Evolutionary conservation across 1,284 basidiomycete species (phyloP).

Genomic region (Amylostereum chailletii): DNA sequence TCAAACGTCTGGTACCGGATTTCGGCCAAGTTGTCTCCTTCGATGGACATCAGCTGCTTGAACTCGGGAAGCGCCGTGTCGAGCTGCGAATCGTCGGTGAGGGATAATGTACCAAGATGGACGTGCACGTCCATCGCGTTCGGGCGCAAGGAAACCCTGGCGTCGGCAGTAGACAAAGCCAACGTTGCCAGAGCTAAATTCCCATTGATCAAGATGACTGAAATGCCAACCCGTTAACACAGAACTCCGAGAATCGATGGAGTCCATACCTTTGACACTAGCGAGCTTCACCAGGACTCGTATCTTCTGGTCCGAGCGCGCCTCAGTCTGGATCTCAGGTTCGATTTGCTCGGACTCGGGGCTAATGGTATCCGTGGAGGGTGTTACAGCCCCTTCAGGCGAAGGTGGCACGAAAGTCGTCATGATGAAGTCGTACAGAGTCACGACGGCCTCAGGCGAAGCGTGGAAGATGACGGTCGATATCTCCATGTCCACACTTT

Average conservation of each 20-base stretch:
- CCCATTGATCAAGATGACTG: slow-evolving; percentile 83
- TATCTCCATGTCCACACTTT: slow-evolving; percentile 82
- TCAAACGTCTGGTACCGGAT: slow-evolving; percentile 95
- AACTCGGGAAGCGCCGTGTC: slow-evolving; percentile 59
- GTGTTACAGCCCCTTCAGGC: slow-evolving; percentile 9
- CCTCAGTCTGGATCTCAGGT: slow-evolving; percentile 5
- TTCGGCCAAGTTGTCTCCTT: slow-evolving; percentile 92
- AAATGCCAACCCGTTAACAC: slow-evolving; percentile 5
- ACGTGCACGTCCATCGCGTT: slow-evolving; percentile 78
- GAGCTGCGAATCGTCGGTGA: slow-evolving; percentile 71
- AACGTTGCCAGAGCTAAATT: slow-evolving; percentile 74
- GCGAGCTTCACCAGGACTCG: slow-evolving; percentile 82
- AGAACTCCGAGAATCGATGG: background rate
- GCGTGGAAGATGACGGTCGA: slow-evolving; percentile 91
- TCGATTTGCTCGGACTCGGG: slow-evolving; percentile 7
- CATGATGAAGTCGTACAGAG: slow-evolving; percentile 97
- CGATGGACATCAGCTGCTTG: slow-evolving; percentile 88
- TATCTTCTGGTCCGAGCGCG: slow-evolving; percentile 48
- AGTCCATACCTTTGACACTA: slow-evolving; percentile 65
- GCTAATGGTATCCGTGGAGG: slow-evolving; percentile 6
- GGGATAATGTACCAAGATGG: slow-evolving; percentile 77
- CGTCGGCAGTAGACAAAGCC: slow-evolving; percentile 86
- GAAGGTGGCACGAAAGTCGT: slow-evolving; percentile 77
- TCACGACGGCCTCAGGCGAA: slow-evolving; percentile 86
- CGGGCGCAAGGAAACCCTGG: slow-evolving; percentile 70